Base-by-base conservation (phyloP, 305 asterid species). In the Solanum hybrid region DNA sequence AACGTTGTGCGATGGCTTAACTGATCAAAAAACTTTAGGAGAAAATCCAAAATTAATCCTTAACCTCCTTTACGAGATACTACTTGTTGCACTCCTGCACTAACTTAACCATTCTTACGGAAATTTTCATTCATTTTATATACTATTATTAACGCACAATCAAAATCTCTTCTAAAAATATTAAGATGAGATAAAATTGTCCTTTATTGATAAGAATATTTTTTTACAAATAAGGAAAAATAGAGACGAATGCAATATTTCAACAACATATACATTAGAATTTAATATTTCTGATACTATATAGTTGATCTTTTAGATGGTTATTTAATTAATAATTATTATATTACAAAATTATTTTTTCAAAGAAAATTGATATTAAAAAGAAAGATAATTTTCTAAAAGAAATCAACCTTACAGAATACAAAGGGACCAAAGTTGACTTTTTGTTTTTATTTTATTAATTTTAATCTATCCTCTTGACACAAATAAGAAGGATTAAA, bases 1-100 rank as follows among this genome's bases (percentile, higher is more conserved):
- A 24, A n/a, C 3, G 31, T 4, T 11, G 3, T n/a, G 6, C 0
- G 13, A n/a, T 0, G 14, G 28, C 31, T 67, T 11, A 6, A 57
- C 10, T 0, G 9, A 39, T 51, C 3, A 51, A 51, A 51, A 51
- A 5, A 0, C 4, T 2, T 16, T 51, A 51, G n/a, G 3, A 51
- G 22, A 51, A 0, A 51, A 51, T 51, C 8, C 22, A 0, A 16
- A 5, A 51, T 16, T 18, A 51, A 51, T 14, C 22, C 0, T 51
- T 5, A 46, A 14, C 64, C 3, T 42, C 20, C 2, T 42, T 42
- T 42, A 42, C 20, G 20, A 13, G 20, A 42, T 42, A 42, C 7
- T 42, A 42, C 18, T 13, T 42, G 7, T 42, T 42, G 57, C 57
- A 42, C 57, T 42, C 18, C 16, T 42, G 16, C 57, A 42, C 57